A percentile compares a stretch with the other conserved stretches of the same genome.
Conservation (phyloP, 2,329 filamentous ascomycete genomes). For the Chalaropsis ovoidea region DNA sequence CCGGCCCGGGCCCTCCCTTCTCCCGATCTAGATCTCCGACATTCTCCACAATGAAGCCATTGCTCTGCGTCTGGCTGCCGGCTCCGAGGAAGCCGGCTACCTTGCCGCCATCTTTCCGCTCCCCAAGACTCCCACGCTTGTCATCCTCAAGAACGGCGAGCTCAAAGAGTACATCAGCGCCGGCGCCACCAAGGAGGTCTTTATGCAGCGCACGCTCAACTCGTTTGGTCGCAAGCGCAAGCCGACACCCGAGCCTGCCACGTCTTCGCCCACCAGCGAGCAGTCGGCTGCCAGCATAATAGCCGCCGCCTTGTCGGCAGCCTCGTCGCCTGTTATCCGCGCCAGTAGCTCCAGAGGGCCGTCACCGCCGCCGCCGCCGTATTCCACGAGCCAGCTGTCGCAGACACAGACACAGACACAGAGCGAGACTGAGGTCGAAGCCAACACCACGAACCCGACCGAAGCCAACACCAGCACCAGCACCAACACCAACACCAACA, state of each 20-base stretch:
- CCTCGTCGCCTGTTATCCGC: conserved; percentile 26
- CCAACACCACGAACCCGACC: not conserved
- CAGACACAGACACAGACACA: conserved; percentile 25
- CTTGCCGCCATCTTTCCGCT: conserved; percentile 74
- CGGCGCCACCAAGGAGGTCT: conserved; percentile 55
- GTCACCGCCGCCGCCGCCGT: conserved; percentile 26
- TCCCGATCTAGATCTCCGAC: conserved; percentile 40
- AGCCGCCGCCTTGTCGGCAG: conserved; percentile 25
- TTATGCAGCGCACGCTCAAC: conserved; percentile 40
- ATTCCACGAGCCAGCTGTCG: conserved; percentile 16
- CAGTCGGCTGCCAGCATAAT: conserved; percentile 25
- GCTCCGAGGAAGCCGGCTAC: conserved; percentile 71
- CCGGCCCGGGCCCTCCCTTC: conserved; percentile 22
- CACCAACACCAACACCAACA: conserved; percentile 24
- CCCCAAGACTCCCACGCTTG: conserved; percentile 63
- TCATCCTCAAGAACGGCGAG: conserved; percentile 70
- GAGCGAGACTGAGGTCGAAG: not conserved
- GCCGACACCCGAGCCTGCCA: conserved; percentile 21
- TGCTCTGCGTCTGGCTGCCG: conserved; percentile 57
- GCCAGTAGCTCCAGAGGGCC: conserved; percentile 24
- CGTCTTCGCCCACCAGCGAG: conserved; percentile 19
- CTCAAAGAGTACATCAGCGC: conserved; percentile 65
- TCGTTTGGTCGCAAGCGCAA: conserved; percentile 30
- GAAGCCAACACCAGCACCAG: conserved; percentile 25
- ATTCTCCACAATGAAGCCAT: conserved; percentile 55